phyloP scores from a whole-genome alignment of 352 stramenopile genomes.

The Globisporangium ultimum region DNA sequence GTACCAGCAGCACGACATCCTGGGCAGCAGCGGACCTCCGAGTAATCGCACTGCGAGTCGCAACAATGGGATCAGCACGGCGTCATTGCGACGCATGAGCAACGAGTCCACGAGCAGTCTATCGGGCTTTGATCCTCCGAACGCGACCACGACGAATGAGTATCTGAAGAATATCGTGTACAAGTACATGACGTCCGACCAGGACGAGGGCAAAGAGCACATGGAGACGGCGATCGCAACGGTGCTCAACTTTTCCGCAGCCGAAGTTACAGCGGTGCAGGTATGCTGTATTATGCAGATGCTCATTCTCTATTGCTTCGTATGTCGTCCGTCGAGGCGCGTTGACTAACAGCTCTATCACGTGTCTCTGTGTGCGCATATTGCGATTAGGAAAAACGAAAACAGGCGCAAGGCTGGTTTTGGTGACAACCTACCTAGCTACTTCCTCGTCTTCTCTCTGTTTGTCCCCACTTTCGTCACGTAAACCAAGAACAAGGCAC shows the following conservation, averaged over 20 bases:
- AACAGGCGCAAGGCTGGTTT: constrained; percentile 18
- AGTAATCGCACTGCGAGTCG: constrained; percentile 46
- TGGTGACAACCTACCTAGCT: constrained; percentile 6
- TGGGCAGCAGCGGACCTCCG: constrained; percentile 21
- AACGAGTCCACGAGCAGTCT: constrained; percentile 77
- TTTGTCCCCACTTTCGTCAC: neutral
- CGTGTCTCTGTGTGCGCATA: neutral
- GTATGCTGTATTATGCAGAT: constrained; percentile 9
- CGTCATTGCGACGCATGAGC: constrained; percentile 63
- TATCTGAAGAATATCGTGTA: constrained; percentile 91
- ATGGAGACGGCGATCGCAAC: constrained; percentile 89
- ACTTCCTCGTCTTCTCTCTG: neutral
- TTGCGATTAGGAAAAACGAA: constrained; percentile 13
- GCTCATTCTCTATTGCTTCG: neutral
- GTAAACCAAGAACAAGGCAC: neutral
- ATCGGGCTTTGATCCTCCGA: constrained; percentile 75
- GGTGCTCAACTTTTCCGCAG: constrained; percentile 79
- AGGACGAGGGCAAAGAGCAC: constrained; percentile 80
- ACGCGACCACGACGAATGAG: constrained; percentile 81
- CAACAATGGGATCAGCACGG: constrained; percentile 23
- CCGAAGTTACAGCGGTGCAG: constrained; percentile 61
- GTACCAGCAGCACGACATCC: constrained; percentile 38
- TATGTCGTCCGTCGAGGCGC: neutral
- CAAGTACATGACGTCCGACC: constrained; percentile 89
- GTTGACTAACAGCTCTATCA: neutral